phyloP scores from a whole-genome alignment of 345 rosid genomes.

The Citrus sinensis region DVS_A1.0 CM039165.1:368001-368500 shows the following conservation, averaged over 20 bases:
- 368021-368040: neutral
- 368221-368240: neutral
- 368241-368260: neutral
- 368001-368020: neutral
- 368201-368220: neutral
- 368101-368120: neutral
- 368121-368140: neutral
- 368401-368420: neutral
- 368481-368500: neutral
- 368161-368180: neutral
- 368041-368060: neutral
- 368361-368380: neutral
- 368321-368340: too few species aligned
- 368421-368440: neutral
- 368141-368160: neutral
- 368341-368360: too few species aligned
- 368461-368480: neutral
- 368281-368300: neutral
- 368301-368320: too few species aligned
- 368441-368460: neutral
- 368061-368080: neutral
- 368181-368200: neutral
- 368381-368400: neutral
- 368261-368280: neutral
- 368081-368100: neutral